phyloP scores from a whole-genome alignment of 2,329 filamentous ascomycete genomes.

The Thelonectria olida region DNA sequence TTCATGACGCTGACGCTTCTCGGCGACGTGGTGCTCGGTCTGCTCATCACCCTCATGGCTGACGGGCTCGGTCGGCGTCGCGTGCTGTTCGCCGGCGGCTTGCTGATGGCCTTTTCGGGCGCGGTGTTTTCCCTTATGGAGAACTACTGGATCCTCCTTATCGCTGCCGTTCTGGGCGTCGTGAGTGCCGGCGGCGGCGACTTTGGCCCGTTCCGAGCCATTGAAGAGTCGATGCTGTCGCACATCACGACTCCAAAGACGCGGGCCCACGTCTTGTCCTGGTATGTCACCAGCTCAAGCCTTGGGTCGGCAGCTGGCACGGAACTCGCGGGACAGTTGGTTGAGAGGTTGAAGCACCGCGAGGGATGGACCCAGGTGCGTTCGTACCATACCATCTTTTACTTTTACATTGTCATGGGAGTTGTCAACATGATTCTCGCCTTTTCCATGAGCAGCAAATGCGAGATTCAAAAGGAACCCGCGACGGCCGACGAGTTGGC shows the following conservation, averaged over 20 bases:
- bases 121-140: constrained; percentile 61
- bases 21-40: constrained; percentile 68
- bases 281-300: constrained; percentile 69
- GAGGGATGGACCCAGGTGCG: constrained; percentile 59
- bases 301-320: constrained; percentile 64
- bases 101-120: constrained; percentile 67
- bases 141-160: constrained; percentile 67
- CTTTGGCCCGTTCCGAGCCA: constrained; percentile 73
- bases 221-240: constrained; percentile 72
- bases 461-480: constrained; percentile 54
- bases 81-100: constrained; percentile 61
- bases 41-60: constrained; percentile 66
- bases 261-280: constrained; percentile 70
- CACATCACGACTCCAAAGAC: constrained; percentile 65
- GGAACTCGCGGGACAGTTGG: constrained; percentile 59
- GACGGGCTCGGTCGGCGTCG: constrained; percentile 66
- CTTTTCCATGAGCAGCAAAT: constrained; percentile 57
- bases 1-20: constrained; percentile 72
- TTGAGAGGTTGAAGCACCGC: constrained; percentile 55
- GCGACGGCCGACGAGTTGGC: constrained; percentile 30
- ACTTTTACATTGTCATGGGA: constrained; percentile 67
- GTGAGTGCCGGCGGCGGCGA: constrained; percentile 71
- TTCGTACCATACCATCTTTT: constrained; percentile 67
- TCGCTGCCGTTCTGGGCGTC: constrained; percentile 68
- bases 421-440: constrained; percentile 58